Percentiles rank a stretch among this genome's conserved stretches.
Evolutionary conservation across 1,284 basidiomycete genomes (phyloP).

Genomic region (Ceratobasidium sp.): DNA sequence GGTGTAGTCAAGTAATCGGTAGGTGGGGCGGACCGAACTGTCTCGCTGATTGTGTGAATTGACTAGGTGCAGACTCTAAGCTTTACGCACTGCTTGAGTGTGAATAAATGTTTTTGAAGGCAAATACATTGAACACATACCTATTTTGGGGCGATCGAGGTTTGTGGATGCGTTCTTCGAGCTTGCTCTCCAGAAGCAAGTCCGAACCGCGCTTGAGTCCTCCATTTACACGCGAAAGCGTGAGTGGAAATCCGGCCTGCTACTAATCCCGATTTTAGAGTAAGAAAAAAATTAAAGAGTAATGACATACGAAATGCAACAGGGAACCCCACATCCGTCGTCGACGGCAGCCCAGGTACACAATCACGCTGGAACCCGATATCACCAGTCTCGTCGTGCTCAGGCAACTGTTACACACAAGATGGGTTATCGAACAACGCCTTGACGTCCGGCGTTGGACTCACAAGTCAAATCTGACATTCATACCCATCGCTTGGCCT

Average conservation of each 20-base stretch:
- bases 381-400: slow-evolving; percentile 64
- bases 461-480: slow-evolving; percentile 81
- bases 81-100: slow-evolving; percentile 49
- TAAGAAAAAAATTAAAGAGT: slow-evolving; percentile 12
- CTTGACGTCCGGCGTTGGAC: slow-evolving; percentile 93
- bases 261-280: slow-evolving; percentile 49
- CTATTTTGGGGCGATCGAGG: slow-evolving; percentile 75
- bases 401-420: slow-evolving; percentile 78
- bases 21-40: slow-evolving; percentile 42
- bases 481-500: slow-evolving; percentile 75
- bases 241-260: slow-evolving; percentile 70
- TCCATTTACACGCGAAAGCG: slow-evolving; percentile 71
- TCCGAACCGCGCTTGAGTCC: slow-evolving; percentile 89
- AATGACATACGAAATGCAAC: slow-evolving; percentile 15
- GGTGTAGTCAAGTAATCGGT: slow-evolving; percentile 43
- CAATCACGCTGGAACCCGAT: slow-evolving; percentile 54
- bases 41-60: slow-evolving; percentile 26
- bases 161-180: slow-evolving; percentile 79
- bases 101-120: slow-evolving; percentile 49
- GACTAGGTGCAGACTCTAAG: slow-evolving; percentile 55
- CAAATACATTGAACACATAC: slow-evolving; percentile 35
- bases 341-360: slow-evolving; percentile 13
- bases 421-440: slow-evolving; percentile 86
- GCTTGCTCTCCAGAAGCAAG: slow-evolving; percentile 82
- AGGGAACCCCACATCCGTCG: slow-evolving; percentile 10